These are phyloP conservation scores for Mucor saturninus DNA, from an alignment of 371 early-diverging fungal species.

Conservation along the genomic window DNA sequence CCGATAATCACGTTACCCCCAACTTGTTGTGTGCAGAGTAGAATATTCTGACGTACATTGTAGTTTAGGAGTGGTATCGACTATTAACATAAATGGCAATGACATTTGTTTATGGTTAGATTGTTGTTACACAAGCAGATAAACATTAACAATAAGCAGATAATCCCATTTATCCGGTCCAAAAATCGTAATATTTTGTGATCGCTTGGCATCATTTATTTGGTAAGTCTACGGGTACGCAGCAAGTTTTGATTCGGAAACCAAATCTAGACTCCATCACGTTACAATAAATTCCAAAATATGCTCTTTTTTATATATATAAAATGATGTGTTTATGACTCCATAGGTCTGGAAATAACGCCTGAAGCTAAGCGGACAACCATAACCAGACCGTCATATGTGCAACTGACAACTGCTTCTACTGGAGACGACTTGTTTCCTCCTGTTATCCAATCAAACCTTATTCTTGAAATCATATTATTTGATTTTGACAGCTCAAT, in stretches of 20 bases:
- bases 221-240: background rate
- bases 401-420: slow-evolving; percentile 43
- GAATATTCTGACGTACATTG: background rate
- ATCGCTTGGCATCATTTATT: too few species aligned
- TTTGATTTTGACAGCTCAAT: slow-evolving; percentile 19
- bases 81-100: too few species aligned
- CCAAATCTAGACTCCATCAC: too few species aligned
- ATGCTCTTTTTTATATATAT: too few species aligned
- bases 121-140: too few species aligned
- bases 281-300: too few species aligned
- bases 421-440: slow-evolving; percentile 5
- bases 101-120: too few species aligned
- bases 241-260: background rate
- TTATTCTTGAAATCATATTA: slow-evolving; percentile 16
- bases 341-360: too few species aligned
- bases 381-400: slow-evolving; percentile 55
- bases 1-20: background rate
- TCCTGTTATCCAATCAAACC: slow-evolving; percentile 29
- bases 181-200: too few species aligned
- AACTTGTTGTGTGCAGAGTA: background rate
- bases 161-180: too few species aligned
- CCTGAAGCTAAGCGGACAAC: slow-evolving; percentile 11
- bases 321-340: too few species aligned
- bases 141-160: too few species aligned
- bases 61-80: background rate